Evolutionary conservation across 495 filamentous ascomycete genomes (phyloP), one percentile per base, ranked within the genome.

Genomic region (Penicillium maclennaniae): DNA sequence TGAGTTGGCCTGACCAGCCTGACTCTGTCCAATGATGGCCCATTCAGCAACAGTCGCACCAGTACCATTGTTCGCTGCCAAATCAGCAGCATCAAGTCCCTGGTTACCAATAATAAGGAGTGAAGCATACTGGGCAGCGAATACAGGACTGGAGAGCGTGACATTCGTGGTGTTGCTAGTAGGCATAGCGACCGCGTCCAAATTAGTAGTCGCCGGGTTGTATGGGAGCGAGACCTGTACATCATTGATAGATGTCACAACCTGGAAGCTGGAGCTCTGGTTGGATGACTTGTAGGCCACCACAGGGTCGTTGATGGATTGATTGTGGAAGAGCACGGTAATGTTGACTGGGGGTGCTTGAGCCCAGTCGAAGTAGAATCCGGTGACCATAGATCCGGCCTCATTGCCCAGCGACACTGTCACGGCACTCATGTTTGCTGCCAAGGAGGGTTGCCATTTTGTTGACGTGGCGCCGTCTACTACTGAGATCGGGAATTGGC

Each of bases 41-140:
- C 85, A 89, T 65, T 90, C 88, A 14, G 85, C 87, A 7, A 91
- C 87, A 16, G 84, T 88, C 3, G 83, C 83, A 0, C 87, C 87
- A 0, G 69, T 71, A 3, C 69, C 76, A 58, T 83, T 79, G 1
- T 50, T 49, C 16, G 65, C 68, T 8, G 66, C 69, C 43, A 67
- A 63, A 62, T 77, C 81, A 10, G 75, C 81, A 45, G 68, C 61
- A 39, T 53, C 61, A 9, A 71, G 47, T 0, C 46, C 74, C 49
- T 79, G 77, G 51, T 79, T 80, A 2, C 78, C 78, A 20, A 67
- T 42, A 4, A 81, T 73, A 16, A 69, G 53, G 14, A 81, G 57
- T 7, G 77, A 77, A 3, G 78, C 78, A 43, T 67, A 81, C 16
- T 58, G 52, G 1, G 75, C 62, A 4, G 60, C 69, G 4, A 55